These are phyloP conservation scores for Haplographium delicatum DNA, from an alignment of 495 filamentous ascomycete genomes.

Conservation along the genomic window DNA sequence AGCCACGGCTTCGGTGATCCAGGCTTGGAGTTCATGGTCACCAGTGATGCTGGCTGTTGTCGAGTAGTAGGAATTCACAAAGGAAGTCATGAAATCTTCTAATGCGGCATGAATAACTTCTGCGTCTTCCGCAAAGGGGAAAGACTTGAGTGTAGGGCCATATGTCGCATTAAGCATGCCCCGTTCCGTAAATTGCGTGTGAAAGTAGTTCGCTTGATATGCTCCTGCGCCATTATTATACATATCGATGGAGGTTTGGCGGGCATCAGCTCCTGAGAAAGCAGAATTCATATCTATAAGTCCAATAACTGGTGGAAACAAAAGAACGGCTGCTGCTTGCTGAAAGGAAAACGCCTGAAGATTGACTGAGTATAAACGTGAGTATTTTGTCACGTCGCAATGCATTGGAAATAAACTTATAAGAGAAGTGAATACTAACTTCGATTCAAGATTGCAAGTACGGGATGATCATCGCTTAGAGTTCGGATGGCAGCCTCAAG, in stretches of 20 bases:
- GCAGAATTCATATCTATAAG: no score
- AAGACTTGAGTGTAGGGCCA: constrained; percentile 28
- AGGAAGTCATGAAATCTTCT: constrained; percentile 26
- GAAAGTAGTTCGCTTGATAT: constrained; percentile 33
- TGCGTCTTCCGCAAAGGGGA: constrained; percentile 36
- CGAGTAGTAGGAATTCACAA: constrained; percentile 33
- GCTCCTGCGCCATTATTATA: constrained; percentile 25
- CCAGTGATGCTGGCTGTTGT: constrained; percentile 11
- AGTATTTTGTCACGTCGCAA: no score
- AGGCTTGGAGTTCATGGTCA: constrained; percentile 32
- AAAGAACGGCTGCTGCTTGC: no score
- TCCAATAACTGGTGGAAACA: no score
- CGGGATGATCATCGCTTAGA: constrained; percentile 28
- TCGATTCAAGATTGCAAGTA: constrained; percentile 29
- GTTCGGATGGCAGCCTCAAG: constrained; percentile 32
- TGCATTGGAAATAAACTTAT: background rate
- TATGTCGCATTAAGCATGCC: constrained; percentile 28
- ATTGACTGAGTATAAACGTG: no score
- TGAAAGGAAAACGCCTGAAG: no score
- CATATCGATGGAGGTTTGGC: constrained; percentile 17
- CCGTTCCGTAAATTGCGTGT: constrained; percentile 25
- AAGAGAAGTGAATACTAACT: constrained; percentile 14
- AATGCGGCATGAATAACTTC: constrained; percentile 23
- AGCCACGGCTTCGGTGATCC: constrained; percentile 24
- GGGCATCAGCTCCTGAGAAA: no score